These are phyloP conservation scores for Salicornia ramosissima DNA, from an alignment of 148 eudicot species.

Conservation along the genomic window DNA sequence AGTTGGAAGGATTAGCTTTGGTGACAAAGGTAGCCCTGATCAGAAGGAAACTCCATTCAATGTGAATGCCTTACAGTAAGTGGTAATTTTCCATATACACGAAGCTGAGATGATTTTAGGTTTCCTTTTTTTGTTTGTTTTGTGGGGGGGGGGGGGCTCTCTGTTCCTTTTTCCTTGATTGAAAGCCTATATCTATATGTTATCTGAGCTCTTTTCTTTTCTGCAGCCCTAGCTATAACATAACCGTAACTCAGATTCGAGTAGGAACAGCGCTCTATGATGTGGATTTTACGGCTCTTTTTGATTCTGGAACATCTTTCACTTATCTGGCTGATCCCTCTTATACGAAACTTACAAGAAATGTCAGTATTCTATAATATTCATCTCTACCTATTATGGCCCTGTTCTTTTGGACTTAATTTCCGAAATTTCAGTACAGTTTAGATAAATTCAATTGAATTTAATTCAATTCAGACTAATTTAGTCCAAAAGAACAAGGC, in stretches of 20 bases:
- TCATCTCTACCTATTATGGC: neutral
- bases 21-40: conserved; percentile 73
- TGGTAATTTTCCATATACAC: conserved; percentile 39
- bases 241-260: conserved; percentile 60
- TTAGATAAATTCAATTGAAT: too few relatives aligned
- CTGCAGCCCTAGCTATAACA: conserved; percentile 74
- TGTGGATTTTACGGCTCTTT: conserved; percentile 60
- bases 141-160: too few relatives aligned
- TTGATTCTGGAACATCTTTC: conserved; percentile 92
- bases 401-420: neutral
- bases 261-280: conserved; percentile 56
- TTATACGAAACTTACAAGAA: conserved; percentile 49
- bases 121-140: too few relatives aligned
- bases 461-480: too few relatives aligned
- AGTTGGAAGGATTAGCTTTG: conserved; percentile 82
- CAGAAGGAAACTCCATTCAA: conserved; percentile 78
- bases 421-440: too few relatives aligned
- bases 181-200: neutral
- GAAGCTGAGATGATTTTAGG: conserved; percentile 19
- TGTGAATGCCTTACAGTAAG: conserved; percentile 75
- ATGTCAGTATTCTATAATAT: conserved; percentile 32
- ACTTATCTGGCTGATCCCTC: conserved; percentile 70
- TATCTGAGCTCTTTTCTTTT: conserved; percentile 15
- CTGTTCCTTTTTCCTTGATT: neutral
- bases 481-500: too few relatives aligned